These are phyloP conservation scores for Phalaenopsis equestris DNA, from an alignment of 106 monocot species.

Conservation along the genomic window DNA sequence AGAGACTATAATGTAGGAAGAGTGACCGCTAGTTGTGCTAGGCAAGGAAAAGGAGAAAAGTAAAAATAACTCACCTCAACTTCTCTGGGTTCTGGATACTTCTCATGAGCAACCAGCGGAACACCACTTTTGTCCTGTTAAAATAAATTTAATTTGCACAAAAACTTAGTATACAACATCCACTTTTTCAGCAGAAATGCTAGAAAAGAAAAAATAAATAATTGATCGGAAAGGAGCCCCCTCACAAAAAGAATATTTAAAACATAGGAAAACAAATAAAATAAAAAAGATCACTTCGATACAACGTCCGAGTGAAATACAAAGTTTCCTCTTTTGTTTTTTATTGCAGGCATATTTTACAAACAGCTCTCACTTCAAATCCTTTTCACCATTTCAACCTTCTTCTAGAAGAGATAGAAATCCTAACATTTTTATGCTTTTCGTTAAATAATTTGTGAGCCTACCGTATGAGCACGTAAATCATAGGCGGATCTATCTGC, in stretches of 20 bases:
- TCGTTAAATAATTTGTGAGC: not conserved
- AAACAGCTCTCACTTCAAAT: not conserved
- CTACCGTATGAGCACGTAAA: slow-evolving; percentile 78
- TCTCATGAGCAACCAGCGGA: slow-evolving; percentile 85
- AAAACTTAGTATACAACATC: not conserved
- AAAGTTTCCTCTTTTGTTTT: not conserved
- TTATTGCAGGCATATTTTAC: not conserved
- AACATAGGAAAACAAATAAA: not conserved
- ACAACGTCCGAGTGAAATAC: not conserved
- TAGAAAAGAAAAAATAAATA: not conserved
- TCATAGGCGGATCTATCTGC: slow-evolving; percentile 98
- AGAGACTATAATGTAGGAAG: not conserved
- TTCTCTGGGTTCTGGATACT: slow-evolving; percentile 81
- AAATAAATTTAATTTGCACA: slow-evolving; percentile 3
- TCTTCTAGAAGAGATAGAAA: not conserved
- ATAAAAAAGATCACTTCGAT: not conserved
- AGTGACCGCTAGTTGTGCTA: not conserved
- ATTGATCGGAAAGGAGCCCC: not conserved
- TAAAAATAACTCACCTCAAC: slow-evolving; percentile 60
- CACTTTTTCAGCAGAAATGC: not conserved
- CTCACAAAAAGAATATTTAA: not conserved
- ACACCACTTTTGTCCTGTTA: slow-evolving; percentile 92
- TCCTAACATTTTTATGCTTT: not conserved
- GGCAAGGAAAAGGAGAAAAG: not conserved
- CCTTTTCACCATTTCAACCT: not conserved